Conservation (phyloP, 495 filamentous ascomycete genomes). For the Baudoinia panamericana region DNA sequence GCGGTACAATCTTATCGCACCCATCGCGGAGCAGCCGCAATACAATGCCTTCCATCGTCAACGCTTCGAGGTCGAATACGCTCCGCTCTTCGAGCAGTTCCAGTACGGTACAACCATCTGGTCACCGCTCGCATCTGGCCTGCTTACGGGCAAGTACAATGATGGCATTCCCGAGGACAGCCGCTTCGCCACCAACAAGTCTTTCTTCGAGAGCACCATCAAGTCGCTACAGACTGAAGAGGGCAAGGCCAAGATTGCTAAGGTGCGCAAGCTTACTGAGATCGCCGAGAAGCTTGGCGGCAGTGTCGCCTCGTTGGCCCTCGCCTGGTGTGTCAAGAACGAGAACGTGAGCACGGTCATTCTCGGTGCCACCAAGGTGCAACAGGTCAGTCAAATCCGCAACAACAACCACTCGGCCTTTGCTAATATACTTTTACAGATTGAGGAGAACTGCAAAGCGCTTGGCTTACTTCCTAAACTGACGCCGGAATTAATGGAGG, state of each 20-base stretch:
- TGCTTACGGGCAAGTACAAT: slow-evolving; percentile 35
- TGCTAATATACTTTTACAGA: slow-evolving; percentile 18
- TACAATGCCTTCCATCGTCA: slow-evolving; percentile 45
- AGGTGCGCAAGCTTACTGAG: slow-evolving; percentile 30
- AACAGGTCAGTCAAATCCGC: slow-evolving; percentile 8
- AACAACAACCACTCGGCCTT: too few relatives aligned
- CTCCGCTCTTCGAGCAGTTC: slow-evolving; percentile 31
- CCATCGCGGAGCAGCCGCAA: slow-evolving; percentile 45
- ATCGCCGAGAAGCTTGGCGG: slow-evolving; percentile 31
- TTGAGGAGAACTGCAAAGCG: slow-evolving; percentile 32
- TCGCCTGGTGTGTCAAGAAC: slow-evolving; percentile 33
- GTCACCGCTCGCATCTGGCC: slow-evolving; percentile 30
- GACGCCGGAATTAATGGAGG: slow-evolving; percentile 32
- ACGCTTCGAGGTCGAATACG: slow-evolving; percentile 39
- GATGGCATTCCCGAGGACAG: slow-evolving; percentile 33
- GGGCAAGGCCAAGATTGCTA: slow-evolving; percentile 33
- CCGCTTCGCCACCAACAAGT: slow-evolving; percentile 29
- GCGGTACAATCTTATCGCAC: slow-evolving; percentile 43
- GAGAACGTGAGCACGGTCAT: slow-evolving; percentile 33
- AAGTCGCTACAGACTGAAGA: slow-evolving; percentile 26
- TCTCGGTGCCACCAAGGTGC: slow-evolving; percentile 22
- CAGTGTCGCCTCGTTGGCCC: slow-evolving; percentile 24
- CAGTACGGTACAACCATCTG: slow-evolving; percentile 34
- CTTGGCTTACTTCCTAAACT: slow-evolving; percentile 29
- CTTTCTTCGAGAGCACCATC: slow-evolving; percentile 27